Evolutionary conservation across 306 rosid genomes (phyloP), one percentile per base, ranked within the genome.

Genomic region (Begonia loranthoides): DNA sequence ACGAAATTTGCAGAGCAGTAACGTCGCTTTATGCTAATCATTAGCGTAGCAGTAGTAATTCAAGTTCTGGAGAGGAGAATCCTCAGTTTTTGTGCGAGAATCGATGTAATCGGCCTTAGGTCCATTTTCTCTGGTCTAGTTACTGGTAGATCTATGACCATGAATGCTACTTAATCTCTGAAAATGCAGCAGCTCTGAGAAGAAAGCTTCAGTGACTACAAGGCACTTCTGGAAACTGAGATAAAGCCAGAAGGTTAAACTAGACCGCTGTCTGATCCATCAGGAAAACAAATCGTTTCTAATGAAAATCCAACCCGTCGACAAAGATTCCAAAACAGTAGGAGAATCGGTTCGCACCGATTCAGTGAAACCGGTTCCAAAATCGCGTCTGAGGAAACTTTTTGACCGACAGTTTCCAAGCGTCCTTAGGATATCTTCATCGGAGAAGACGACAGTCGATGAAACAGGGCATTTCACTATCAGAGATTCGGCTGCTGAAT

Each of bases 271-370:
- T 72, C 79, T 79, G 78, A 78, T 2, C 59, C 36, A 7, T 28
- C 8, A 28, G 36, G 36, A 28, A 28, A 28, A 28, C 36, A 28
- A 28, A 28, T 28, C 36, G 36, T 28, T 76, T 76, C 85, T 93
- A 72, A 73, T 85, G 97, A 90, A 82, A 82, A 77, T 90, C 79
- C 95, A 79, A 64, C 97, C 97, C 0, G 70, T 90, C 16, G 83
- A 82, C 50, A 51, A 72, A 61, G 92, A 85, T 62, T 44, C 94
- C 41, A 75, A 72, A 56, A 63, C 62, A 40, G 51, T 59, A 24
- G 73, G 72, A 24, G 92, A 70, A 19, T 43, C 58, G 61, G 66
- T 59, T 33, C 79, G 87, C n/a, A 63, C 58, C 62, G 94, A 89
- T 62, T 54, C 70, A 10, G 73, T 62, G 6, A 90, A 90, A 56